Evolutionary conservation across 2,329 filamentous ascomycete species (phyloP).

Genomic region (Cordyceps cateniannulata): DNA sequence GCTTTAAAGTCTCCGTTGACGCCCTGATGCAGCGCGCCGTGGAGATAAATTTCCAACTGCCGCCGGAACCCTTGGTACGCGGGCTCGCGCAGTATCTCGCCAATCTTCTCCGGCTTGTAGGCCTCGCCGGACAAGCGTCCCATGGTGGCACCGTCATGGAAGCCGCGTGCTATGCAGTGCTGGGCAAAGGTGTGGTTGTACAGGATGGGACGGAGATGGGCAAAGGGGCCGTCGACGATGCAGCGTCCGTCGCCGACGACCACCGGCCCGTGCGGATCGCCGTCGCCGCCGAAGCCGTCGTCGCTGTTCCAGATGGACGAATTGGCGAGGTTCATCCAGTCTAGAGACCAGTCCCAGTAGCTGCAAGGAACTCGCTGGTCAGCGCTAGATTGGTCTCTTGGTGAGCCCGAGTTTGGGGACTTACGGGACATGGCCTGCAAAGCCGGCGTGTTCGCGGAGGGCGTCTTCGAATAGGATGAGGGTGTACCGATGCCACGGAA

Average conservation of each 20-base stretch:
- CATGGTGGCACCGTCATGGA: conserved; percentile 1
- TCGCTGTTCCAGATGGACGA: conserved; percentile 16
- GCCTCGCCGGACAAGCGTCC: conserved; percentile 4
- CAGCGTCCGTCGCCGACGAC: conserved; percentile 14
- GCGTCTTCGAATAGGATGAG: neutral
- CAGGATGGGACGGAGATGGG: conserved; percentile 13
- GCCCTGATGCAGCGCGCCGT: conserved; percentile 11
- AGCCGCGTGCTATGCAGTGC: conserved; percentile 13
- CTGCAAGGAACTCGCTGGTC: neutral
- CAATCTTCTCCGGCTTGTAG: conserved; percentile 6
- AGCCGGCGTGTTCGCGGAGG: neutral
- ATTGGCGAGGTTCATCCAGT: conserved; percentile 15
- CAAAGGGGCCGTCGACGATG: conserved; percentile 14
- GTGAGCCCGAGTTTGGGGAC: neutral
- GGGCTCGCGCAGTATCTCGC: neutral
- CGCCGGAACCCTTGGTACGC: neutral
- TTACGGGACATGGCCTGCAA: neutral
- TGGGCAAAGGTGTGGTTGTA: conserved; percentile 12
- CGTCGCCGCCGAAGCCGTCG: conserved; percentile 16
- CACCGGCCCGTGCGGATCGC: conserved; percentile 5
- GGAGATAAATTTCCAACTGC: conserved; percentile 11
- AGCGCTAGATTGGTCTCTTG: neutral
- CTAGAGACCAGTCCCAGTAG: conserved; percentile 15
- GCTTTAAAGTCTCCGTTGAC: conserved; percentile 14
- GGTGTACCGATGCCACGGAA: conserved; percentile 9